Evolutionary conservation across 805 yeast genomes (phyloP), one percentile per base, ranked within the genome.

Genomic region (Starmerella gropengiesseri): DNA sequence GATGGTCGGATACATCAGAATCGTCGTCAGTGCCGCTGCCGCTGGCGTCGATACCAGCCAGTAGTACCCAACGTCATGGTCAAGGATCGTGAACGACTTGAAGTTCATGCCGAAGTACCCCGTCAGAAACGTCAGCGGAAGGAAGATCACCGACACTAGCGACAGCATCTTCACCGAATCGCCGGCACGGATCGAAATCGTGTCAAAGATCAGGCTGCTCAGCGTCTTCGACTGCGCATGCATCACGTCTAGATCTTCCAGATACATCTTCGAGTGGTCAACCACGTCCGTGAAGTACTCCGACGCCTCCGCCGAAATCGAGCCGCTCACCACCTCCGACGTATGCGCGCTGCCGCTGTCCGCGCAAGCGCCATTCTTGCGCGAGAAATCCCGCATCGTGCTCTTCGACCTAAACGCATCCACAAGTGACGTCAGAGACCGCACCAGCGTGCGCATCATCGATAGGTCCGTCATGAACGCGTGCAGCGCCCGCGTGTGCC

Each of bases 21-120:
- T 26, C 7, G 49, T 38, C 12, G 57, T 40, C 27, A 64, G 49
- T 1, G 53, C 56, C 0, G 52, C 59, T 5, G 61, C 52, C 12
- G 61, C 62, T 4, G 68, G 68, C 7, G 62, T 55, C 1, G 74
- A 69, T 7, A 72, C 55, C 12, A 60, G 56, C 77, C 77, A 72
- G 53, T 70, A 72, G 50, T 65, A 70, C 5, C 56, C 51, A 3
- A 68, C 71, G 27, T 60, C 59, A 27, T 60, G 45, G 13, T 62
- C 51, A 31, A 73, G 54, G 37, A 66, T 65, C 3, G 61, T 63
- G 48, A 73, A 73, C 6, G 53, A 45, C 21, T 59, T 55, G 52
- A 73, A 73, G 51, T 73, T 73, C 77, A 73, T 73, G 14, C 77
- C 77, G 47, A 71, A 75, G 53, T 73, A 75, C 11, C 80, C 79